phyloP scores from a whole-genome alignment of 805 yeast genomes.

The Metschnikowia kofuensis region DNA sequence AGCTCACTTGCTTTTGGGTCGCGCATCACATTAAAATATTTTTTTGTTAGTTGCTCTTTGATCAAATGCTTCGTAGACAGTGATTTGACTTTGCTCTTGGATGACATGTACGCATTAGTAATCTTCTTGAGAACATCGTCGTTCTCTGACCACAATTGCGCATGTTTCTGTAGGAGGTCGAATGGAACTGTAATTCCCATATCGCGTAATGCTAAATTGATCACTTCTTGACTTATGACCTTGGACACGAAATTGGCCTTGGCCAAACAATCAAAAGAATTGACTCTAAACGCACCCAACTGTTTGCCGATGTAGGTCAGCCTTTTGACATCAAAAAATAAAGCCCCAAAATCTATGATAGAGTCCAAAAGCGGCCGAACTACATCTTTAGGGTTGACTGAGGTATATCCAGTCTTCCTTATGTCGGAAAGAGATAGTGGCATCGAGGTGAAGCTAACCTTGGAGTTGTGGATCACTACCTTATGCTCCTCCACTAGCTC shows the following conservation, averaged over 20 bases:
- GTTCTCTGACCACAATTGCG: slow-evolving; percentile 48
- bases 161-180: slow-evolving; percentile 39
- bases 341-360: slow-evolving; percentile 46
- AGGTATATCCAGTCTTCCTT: slow-evolving; percentile 34
- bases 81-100: slow-evolving; percentile 40
- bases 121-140: slow-evolving; percentile 39
- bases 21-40: slow-evolving; percentile 40
- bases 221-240: slow-evolving; percentile 46
- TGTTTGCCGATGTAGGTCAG: slow-evolving; percentile 44
- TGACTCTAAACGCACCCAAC: slow-evolving; percentile 48
- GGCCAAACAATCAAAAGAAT: slow-evolving; percentile 47
- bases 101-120: slow-evolving; percentile 37
- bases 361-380: slow-evolving; percentile 28
- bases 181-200: slow-evolving; percentile 32
- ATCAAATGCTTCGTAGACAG: slow-evolving; percentile 37
- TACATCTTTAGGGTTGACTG: slow-evolving; percentile 31
- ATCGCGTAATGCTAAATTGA: slow-evolving; percentile 46
- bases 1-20: slow-evolving; percentile 38
- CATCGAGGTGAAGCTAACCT: slow-evolving; percentile 26
- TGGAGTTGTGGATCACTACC: slow-evolving; percentile 24
- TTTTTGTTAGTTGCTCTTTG: slow-evolving; percentile 35
- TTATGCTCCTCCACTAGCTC: slow-evolving; percentile 20
- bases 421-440: slow-evolving; percentile 33
- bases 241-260: slow-evolving; percentile 50
- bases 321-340: slow-evolving; percentile 37